phyloP scores from a whole-genome alignment of 2,329 filamentous ascomycete genomes.

The Alternaria alternata region DNA sequence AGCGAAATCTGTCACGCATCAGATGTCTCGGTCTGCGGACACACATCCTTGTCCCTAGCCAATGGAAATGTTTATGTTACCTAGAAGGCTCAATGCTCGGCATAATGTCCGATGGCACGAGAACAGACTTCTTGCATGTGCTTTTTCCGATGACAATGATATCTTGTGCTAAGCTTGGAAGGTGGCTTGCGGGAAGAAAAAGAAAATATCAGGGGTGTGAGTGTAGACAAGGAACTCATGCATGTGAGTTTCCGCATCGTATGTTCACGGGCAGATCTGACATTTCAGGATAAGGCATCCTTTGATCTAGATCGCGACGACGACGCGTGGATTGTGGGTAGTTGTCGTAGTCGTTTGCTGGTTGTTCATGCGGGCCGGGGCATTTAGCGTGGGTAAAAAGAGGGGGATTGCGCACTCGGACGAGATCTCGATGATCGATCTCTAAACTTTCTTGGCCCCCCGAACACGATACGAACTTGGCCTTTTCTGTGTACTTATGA shows the following conservation, averaged over 20 bases:
- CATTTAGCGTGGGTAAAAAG: background rate
- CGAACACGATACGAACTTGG: background rate
- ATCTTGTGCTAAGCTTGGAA: background rate
- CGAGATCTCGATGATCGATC: background rate
- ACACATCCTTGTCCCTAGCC: background rate
- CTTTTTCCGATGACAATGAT: background rate
- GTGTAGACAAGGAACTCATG: background rate
- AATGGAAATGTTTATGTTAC: background rate
- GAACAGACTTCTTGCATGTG: background rate
- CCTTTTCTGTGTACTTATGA: background rate
- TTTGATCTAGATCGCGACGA: background rate
- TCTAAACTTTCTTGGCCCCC: background rate
- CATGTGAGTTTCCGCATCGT: background rate
- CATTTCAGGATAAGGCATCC: background rate
- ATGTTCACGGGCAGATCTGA: background rate
- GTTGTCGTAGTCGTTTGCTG: background rate
- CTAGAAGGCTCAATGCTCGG: background rate
- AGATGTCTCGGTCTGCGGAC: background rate
- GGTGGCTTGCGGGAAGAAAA: background rate
- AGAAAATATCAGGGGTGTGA: background rate
- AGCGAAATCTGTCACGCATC: background rate
- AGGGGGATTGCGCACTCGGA: background rate
- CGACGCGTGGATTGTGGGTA: background rate
- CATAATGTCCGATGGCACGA: background rate
- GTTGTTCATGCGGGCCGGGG: background rate